These are phyloP conservation scores for Penicillium parvum DNA, from an alignment of 495 filamentous ascomycete genomes.

Conservation along the genomic window DNA sequence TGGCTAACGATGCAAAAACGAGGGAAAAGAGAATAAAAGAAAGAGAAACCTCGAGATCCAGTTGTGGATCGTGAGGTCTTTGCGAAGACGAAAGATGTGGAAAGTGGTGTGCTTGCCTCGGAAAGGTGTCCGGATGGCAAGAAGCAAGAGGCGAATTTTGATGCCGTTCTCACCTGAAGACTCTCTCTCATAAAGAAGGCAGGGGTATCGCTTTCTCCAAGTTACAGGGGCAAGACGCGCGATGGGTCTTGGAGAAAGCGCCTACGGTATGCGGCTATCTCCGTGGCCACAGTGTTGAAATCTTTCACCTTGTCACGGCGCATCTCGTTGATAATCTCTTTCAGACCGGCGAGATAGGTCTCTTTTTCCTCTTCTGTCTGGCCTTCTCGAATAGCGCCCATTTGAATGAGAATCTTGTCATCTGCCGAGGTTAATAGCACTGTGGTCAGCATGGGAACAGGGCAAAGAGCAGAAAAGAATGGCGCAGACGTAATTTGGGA, in stretches of 20 bases:
- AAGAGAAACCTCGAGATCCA: conserved; percentile 6
- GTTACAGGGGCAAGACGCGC: conserved; percentile 46
- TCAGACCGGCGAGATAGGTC: conserved; percentile 71
- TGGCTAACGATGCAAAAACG: conserved; percentile 17
- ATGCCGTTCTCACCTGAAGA: conserved; percentile 35
- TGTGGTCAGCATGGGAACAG: conserved; percentile 58
- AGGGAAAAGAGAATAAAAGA: conserved; percentile 1
- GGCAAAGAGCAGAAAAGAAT: conserved; percentile 15
- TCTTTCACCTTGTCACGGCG: conserved; percentile 71
- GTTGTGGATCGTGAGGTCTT: conserved; percentile 3
- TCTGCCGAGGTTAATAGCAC: conserved; percentile 58
- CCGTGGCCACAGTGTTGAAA: conserved; percentile 71
- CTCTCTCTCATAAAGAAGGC: conserved; percentile 2
- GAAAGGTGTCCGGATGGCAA: not conserved
- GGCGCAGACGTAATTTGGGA: conserved; percentile 13
- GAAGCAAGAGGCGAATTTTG: conserved; percentile 6
- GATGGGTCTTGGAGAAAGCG: conserved; percentile 57
- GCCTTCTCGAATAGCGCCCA: conserved; percentile 69
- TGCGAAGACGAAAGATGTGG: conserved; percentile 7
- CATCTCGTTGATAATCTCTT: conserved; percentile 69
- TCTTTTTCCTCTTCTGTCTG: conserved; percentile 64
- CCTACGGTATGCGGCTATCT: conserved; percentile 79
- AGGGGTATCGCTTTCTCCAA: conserved; percentile 2
- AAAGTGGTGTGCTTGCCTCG: conserved; percentile 6
- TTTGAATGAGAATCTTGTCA: conserved; percentile 78